These are phyloP conservation scores for Rhodotorula kratochvilovae DNA, from an alignment of 768 basidiomycete species.

Conservation along the genomic window DNA sequence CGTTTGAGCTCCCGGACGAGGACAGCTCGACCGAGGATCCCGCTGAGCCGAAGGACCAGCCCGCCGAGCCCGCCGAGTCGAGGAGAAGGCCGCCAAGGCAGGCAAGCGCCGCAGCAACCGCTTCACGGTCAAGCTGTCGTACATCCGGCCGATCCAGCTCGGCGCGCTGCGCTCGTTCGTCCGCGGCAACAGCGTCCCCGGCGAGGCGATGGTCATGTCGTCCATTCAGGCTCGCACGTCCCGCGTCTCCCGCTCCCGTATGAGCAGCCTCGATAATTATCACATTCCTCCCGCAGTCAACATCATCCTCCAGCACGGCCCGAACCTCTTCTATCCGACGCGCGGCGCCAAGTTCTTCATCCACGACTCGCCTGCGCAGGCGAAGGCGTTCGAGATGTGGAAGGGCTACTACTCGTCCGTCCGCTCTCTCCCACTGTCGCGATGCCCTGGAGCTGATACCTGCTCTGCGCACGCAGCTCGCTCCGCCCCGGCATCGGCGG, in stretches of 20 bases:
- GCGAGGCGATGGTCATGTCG: not conserved
- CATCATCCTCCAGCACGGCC: conserved; percentile 15
- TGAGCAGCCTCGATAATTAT: too few species aligned
- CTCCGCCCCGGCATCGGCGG: not conserved
- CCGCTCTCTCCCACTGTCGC: too few species aligned
- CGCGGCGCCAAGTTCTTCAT: conserved; percentile 17
- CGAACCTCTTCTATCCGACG: not conserved
- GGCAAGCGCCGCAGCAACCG: not conserved
- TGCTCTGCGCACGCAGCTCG: too few species aligned
- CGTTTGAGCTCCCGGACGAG: conserved; percentile 2
- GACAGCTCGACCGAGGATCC: not conserved
- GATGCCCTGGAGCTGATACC: too few species aligned
- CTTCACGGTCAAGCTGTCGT: conserved; percentile 13
- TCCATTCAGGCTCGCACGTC: conserved; percentile 5
- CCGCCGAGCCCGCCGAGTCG: too few species aligned
- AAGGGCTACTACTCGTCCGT: conserved; percentile 21
- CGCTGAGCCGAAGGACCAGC: too few species aligned
- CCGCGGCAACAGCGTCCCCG: not conserved
- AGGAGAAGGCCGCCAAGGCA: too few species aligned
- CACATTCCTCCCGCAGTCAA: too few species aligned
- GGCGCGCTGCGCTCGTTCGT: not conserved
- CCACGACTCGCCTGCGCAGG: not conserved
- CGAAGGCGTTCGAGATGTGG: conserved; percentile 19
- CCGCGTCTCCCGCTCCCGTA: too few species aligned
- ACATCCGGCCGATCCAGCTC: conserved; percentile 11